Conservation (phyloP, 345 rosid genomes). For the Viola odorata region DNA sequence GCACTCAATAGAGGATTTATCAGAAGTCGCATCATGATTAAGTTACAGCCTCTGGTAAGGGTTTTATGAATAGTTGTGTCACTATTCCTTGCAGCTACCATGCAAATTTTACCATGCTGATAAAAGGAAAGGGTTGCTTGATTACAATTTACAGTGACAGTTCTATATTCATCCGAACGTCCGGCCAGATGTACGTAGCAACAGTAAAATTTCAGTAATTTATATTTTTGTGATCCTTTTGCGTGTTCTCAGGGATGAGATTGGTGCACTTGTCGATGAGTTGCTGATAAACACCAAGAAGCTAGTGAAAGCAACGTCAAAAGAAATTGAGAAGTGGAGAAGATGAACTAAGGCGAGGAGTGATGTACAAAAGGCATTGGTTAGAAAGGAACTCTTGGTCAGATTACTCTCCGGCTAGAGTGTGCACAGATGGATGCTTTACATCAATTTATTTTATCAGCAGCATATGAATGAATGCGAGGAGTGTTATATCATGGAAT, state of each 20-base stretch:
- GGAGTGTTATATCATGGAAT: too few relatives aligned
- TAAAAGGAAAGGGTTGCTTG: background rate
- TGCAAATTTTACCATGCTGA: too few relatives aligned
- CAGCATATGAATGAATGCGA: too few relatives aligned
- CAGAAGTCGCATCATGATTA: too few relatives aligned
- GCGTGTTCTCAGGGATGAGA: constrained; percentile 43
- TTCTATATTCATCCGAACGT: background rate
- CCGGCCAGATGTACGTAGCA: background rate
- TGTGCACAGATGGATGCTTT: background rate
- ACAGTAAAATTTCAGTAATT: background rate
- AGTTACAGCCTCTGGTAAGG: too few relatives aligned
- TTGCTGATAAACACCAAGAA: constrained; percentile 56
- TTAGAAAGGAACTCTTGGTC: background rate
- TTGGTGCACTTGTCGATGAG: constrained; percentile 58
- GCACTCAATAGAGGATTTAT: too few relatives aligned
- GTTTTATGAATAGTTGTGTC: too few relatives aligned
- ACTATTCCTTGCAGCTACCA: too few relatives aligned
- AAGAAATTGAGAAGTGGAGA: constrained; percentile 82
- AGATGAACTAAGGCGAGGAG: constrained; percentile 32
- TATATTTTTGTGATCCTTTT: background rate
- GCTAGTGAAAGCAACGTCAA: constrained; percentile 53
- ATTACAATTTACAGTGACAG: background rate
- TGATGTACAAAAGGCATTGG: background rate
- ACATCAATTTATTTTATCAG: too few relatives aligned
- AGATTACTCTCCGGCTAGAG: background rate